phyloP scores from a whole-genome alignment of 805 yeast species.

The Maudiozyma saulgeensis region DNA sequence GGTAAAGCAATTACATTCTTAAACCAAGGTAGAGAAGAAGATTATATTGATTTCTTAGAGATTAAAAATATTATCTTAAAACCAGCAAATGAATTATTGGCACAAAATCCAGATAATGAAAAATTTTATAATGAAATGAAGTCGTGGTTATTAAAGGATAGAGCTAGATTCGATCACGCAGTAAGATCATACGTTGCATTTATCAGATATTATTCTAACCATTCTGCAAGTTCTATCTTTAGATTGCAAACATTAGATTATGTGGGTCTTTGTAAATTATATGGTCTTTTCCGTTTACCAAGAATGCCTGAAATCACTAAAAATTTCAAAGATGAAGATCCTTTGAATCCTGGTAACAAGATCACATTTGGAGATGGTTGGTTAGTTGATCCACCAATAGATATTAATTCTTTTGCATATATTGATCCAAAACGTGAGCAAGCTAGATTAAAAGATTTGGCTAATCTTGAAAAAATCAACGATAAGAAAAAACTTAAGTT shows the following conservation, averaged over 20 bases:
- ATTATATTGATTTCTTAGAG: slow-evolving; percentile 67
- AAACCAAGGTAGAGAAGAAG: slow-evolving; percentile 68
- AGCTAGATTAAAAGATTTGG: slow-evolving; percentile 48
- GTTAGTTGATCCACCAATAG: slow-evolving; percentile 49
- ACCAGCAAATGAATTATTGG: slow-evolving; percentile 15
- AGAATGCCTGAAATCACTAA: slow-evolving; percentile 82
- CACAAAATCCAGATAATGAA: slow-evolving; percentile 2
- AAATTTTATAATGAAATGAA: slow-evolving; percentile 26
- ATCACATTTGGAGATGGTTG: slow-evolving; percentile 49
- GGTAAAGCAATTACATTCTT: slow-evolving; percentile 76
- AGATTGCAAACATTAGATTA: slow-evolving; percentile 64
- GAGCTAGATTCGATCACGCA: slow-evolving; percentile 76
- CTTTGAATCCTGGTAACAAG: slow-evolving; percentile 35
- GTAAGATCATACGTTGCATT: slow-evolving; percentile 75
- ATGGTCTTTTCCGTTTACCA: slow-evolving; percentile 77
- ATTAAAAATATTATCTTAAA: slow-evolving; percentile 55
- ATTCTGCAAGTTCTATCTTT: slow-evolving; percentile 80
- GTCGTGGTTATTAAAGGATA: slow-evolving; percentile 58
- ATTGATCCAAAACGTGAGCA: slow-evolving; percentile 55
- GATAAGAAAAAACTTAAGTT: slow-evolving; percentile 33
- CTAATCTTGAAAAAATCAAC: slow-evolving; percentile 32
- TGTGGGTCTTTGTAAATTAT: slow-evolving; percentile 59
- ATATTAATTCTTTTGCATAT: slow-evolving; percentile 60
- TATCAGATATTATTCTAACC: slow-evolving; percentile 77
- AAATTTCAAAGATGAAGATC: slow-evolving; percentile 36